Conservation (phyloP, 2,329 filamentous ascomycete species). For the Epichloe gansuensis region DNA sequence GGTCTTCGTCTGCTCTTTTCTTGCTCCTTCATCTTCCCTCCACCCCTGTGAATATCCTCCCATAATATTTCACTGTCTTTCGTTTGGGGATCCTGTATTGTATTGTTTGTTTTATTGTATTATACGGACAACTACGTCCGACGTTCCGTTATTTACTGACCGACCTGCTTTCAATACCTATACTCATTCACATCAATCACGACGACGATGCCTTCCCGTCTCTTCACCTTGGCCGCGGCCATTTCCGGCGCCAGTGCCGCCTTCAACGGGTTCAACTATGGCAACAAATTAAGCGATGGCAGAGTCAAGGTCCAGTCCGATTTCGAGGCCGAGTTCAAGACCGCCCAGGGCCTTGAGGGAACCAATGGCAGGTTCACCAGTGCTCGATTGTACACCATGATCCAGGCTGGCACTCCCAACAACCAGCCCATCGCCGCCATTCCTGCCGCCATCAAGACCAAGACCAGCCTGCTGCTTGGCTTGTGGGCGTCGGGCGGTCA, state of each 20-base stretch:
- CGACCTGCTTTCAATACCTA: no score
- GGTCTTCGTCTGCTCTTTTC: no score
- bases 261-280: slow-evolving; percentile 64
- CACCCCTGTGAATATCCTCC: no score
- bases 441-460: slow-evolving; percentile 68
- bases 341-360: slow-evolving; percentile 50
- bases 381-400: slow-evolving; percentile 64
- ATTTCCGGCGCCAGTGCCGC: slow-evolving; percentile 24
- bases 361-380: slow-evolving; percentile 52
- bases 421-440: slow-evolving; percentile 60
- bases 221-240: slow-evolving; percentile 24
- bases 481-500: slow-evolving; percentile 68
- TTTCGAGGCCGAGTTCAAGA: slow-evolving; percentile 59
- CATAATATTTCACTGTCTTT: no score
- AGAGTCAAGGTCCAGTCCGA: slow-evolving; percentile 47
- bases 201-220: slow-evolving; percentile 10
- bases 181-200: no score
- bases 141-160: no score
- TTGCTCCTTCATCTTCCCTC: no score
- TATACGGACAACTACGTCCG: no score
- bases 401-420: slow-evolving; percentile 54
- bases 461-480: slow-evolving; percentile 69
- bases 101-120: no score
- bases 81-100: no score
- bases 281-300: slow-evolving; percentile 47